Conservation (phyloP, 2,329 filamentous ascomycete species). For the Zopfia rhizophila region DNA sequence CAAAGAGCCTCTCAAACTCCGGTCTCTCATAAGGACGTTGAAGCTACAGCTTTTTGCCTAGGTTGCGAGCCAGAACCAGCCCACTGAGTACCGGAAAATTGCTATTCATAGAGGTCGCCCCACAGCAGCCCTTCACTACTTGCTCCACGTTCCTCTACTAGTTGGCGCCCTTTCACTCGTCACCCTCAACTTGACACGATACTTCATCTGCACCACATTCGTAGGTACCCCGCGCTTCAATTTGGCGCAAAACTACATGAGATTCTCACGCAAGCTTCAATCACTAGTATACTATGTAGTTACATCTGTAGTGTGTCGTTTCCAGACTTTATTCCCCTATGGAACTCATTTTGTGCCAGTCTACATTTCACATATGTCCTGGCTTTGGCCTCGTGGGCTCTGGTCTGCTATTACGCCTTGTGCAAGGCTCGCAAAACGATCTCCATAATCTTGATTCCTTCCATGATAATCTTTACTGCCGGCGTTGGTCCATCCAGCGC, state of each 20-base stretch:
- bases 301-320: conserved; percentile 13
- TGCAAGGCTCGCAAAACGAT: not conserved
- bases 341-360: conserved; percentile 21
- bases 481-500: conserved; percentile 19
- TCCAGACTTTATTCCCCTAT: conserved; percentile 11
- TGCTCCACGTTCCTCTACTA: conserved; percentile 19
- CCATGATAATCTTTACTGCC: conserved; percentile 2
- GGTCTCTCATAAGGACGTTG: too few relatives aligned
- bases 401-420: conserved; percentile 2
- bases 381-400: conserved; percentile 28
- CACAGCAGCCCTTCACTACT: conserved; percentile 13
- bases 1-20: too few relatives aligned
- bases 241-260: conserved; percentile 33
- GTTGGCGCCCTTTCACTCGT: conserved; percentile 14
- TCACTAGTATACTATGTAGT: conserved; percentile 14
- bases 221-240: conserved; percentile 17
- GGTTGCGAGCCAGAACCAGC: too few relatives aligned
- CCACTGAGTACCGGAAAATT: too few relatives aligned
- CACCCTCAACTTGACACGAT: conserved; percentile 7
- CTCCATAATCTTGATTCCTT: conserved; percentile 1
- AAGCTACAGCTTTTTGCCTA: too few relatives aligned
- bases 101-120: conserved; percentile 15
- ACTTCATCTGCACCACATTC: conserved; percentile 12
- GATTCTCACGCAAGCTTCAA: conserved; percentile 26
- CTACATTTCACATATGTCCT: conserved; percentile 22